Base-by-base conservation (phyloP, 2,329 filamentous ascomycete genomes). In the Fusarium tupiense region DNA sequence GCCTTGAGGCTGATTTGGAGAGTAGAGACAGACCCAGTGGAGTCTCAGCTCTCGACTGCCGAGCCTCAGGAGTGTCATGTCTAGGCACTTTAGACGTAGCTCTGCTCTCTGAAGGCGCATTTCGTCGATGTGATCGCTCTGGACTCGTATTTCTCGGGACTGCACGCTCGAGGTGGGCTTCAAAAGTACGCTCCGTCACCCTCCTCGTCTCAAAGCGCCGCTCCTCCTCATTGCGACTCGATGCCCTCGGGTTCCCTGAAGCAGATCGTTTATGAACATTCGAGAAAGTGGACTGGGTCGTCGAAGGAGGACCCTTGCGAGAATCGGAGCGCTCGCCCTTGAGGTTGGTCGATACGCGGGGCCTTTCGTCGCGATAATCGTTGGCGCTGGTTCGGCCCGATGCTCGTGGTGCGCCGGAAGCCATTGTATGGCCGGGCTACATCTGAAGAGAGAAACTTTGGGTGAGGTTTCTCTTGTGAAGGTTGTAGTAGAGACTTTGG, bases 141-240 rank as follows among this genome's bases (percentile, higher is more conserved):
- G 91, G 88, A 76, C 91, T 93, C 78, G 86, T 88, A 13, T 87
- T 86, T 65, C 90, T 87, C 65, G 76, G 85, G 41, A 90, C 86
- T 63, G 91, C 80, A 62, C 89, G 90, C 78, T 94, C 92, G 65
- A 89, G 85, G 29, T 90, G 91, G 52, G 90, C 90, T 68, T 91
- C 86, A 62, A 81, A 89, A 79, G 77, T 86, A 79, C 78, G 86
- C 81, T 92, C 90, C 13, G 87, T 90, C 38, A 83, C 77, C 78
- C 88, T 85, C 71, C 89, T 83, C 79, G 90, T 87, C 71, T 90
- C 88, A 65, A 83, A 81, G n/a, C 81, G 79, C 24, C 83, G 76
- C 66, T 85, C 83, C 24, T 82, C 85, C 38, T 85, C 81, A 47
- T 81, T 81, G 73, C 86, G 85, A 79, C 84, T 88, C 24, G 82